phyloP scores from a whole-genome alignment of 108 stramenopile species.

The Nannochloropsis oceanica region DNA sequence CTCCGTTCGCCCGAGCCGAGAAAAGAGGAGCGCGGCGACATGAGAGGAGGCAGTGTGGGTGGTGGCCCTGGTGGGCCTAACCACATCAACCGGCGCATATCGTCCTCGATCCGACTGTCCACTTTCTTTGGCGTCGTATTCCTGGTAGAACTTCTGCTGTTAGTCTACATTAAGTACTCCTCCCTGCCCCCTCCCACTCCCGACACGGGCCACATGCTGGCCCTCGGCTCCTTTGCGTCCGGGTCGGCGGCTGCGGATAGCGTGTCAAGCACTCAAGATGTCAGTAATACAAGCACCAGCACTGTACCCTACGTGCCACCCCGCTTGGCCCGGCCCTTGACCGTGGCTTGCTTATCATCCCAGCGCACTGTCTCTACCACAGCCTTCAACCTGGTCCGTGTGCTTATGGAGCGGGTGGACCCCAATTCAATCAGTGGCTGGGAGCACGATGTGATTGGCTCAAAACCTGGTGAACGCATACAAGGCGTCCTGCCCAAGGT shows the following conservation, averaged over 20 bases:
- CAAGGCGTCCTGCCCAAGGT: neutral
- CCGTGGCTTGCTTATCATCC: neutral
- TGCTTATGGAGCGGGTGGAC: neutral
- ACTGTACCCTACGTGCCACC: neutral
- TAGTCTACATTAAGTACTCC: neutral
- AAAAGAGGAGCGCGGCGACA: neutral
- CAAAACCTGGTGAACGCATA: neutral
- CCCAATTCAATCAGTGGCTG: neutral
- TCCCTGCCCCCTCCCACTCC: neutral
- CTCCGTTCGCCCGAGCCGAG: no score
- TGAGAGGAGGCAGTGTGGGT: neutral
- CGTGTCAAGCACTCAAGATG: neutral
- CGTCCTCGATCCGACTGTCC: neutral
- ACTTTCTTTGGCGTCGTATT: neutral
- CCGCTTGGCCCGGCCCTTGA: neutral
- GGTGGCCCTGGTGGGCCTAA: neutral
- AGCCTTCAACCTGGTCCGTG: neutral
- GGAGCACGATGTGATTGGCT: neutral
- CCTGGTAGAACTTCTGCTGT: neutral
- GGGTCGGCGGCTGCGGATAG: neutral
- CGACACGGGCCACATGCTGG: neutral
- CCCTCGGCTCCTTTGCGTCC: neutral
- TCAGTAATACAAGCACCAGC: neutral
- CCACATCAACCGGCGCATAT: neutral
- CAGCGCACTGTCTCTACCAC: neutral